Base-by-base conservation (phyloP, 768 basidiomycete genomes). In the Mycena belliarum region DNA sequence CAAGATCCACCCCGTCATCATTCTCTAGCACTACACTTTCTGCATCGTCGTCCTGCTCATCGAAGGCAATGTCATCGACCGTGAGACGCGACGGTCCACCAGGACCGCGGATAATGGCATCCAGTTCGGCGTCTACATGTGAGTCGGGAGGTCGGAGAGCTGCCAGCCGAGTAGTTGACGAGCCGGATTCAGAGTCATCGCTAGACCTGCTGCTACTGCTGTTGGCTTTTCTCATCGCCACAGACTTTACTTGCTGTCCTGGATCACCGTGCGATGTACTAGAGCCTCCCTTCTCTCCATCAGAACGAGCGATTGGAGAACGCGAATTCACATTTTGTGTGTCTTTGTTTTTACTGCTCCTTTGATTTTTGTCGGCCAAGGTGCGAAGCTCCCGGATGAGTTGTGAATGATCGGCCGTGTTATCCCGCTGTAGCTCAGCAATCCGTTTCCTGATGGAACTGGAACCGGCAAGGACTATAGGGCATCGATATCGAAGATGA, bases 401-500 rank as follows among this genome's bases (percentile, higher is more conserved):
- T 12, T 65, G 53, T 16, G 55, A 33, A 38, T 68, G 70, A 38
- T 68, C 59, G 16, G 59, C 63, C 26, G 49, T 65, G 37, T 65
- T 70, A 47, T 65, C 59, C 64, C 70, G 60, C 63, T 73, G 69
- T 20, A 85, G 68, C 59, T 82, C 77, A 9, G 64, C 68, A 41
- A 87, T 67, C 51, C 83, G 81, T 48, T 69, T 70, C 59, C 70
- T 73, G 63, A 87, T 75, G 9, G 76, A 67, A 9, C 70, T 68
- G 0, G 77, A 65, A 11, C 82, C 80, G 35, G 73, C 73, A 24
- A 71, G 56, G 24, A 87, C 72, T 23, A 77, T 66, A 6, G 82
- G 81, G 65, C 86, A 87, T 42, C 67, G 68, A 48, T 74, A 73
- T n/a, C 77, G 79, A 50, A 75, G 69, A 59, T 87, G 86, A 37